Percentiles rank a stretch among this genome's conserved stretches.
Evolutionary conservation across 202 grass and related monocot species (phyloP).

Genomic region (Bolboschoenoplectus hybrid): DNA sequence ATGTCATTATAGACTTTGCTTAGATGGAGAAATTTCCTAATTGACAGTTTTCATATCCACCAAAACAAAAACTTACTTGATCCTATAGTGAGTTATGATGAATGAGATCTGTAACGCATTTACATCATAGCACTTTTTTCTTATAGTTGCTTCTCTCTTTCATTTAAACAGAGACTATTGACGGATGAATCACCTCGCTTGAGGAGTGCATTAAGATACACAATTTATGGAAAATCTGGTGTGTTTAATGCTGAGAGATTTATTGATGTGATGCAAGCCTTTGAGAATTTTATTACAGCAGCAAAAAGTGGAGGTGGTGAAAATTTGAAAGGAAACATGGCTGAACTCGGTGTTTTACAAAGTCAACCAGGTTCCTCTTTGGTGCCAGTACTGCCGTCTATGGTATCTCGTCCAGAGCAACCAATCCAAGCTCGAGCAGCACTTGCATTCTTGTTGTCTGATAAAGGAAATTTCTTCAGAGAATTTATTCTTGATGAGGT

Average conservation of each 20-base stretch:
- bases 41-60: background rate
- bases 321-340: conserved; percentile 86
- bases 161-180: conserved; percentile 67
- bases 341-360: conserved; percentile 76
- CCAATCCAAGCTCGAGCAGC: conserved; percentile 76
- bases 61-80: background rate
- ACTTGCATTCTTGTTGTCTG: conserved; percentile 82
- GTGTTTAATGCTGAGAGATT: conserved; percentile 96
- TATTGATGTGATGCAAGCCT: conserved; percentile 99
- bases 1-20: background rate
- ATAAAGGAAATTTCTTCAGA: conserved; percentile 89
- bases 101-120: too few species aligned
- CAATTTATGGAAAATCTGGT: conserved; percentile 87
- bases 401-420: conserved; percentile 52
- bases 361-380: conserved; percentile 63
- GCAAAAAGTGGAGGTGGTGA: conserved; percentile 95
- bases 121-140: conserved; percentile 26
- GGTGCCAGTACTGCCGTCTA: conserved; percentile 65
- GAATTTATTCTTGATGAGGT: conserved; percentile 99
- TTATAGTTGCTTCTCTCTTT: conserved; percentile 33
- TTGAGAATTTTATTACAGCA: conserved; percentile 89
- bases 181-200: conserved; percentile 94
- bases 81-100: background rate
- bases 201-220: conserved; percentile 84
- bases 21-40: background rate